phyloP scores from a whole-genome alignment of 345 rosid genomes.

The Lepidium sativum region DNA sequence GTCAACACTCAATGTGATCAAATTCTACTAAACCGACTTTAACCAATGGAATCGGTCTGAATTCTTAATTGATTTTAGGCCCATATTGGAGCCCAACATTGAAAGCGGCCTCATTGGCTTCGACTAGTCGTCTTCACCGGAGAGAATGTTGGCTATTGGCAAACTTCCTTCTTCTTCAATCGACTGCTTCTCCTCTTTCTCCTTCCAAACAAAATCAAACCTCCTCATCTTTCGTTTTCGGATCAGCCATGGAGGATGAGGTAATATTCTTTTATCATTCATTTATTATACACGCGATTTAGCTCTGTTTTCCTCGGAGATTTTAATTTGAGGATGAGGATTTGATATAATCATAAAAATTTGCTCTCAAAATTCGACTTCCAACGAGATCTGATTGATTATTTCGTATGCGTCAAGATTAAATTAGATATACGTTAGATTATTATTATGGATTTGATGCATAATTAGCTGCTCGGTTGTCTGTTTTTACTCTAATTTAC shows the following conservation, averaged over 20 bases:
- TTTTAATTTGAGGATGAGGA: not conserved
- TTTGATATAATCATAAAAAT: not conserved
- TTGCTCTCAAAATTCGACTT: not conserved
- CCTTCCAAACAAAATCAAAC: not conserved
- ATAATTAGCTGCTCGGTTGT: not conserved
- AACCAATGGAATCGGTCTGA: not conserved
- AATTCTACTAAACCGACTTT: not conserved
- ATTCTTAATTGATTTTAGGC: not conserved
- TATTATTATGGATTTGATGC: not conserved
- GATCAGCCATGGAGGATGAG: slow-evolving; percentile 29
- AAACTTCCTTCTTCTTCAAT: not conserved
- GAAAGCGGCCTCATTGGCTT: slow-evolving; percentile 8
- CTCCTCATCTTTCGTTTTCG: not conserved
- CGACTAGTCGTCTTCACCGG: slow-evolving; percentile 14
- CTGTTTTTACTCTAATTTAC: not conserved
- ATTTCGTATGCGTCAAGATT: not conserved
- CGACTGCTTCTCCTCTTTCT: slow-evolving; percentile 1
- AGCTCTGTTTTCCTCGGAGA: not conserved
- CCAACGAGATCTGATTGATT: slow-evolving; percentile 12
- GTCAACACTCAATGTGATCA: not conserved
- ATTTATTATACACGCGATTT: not conserved
- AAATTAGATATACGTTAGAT: not conserved
- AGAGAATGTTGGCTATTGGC: not conserved
- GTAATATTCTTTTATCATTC: not conserved
- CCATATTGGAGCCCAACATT: slow-evolving; percentile 8